Evolutionary conservation across 352 stramenopile genomes (phyloP).

Genomic region (Globisporangium okanoganense): DNA sequence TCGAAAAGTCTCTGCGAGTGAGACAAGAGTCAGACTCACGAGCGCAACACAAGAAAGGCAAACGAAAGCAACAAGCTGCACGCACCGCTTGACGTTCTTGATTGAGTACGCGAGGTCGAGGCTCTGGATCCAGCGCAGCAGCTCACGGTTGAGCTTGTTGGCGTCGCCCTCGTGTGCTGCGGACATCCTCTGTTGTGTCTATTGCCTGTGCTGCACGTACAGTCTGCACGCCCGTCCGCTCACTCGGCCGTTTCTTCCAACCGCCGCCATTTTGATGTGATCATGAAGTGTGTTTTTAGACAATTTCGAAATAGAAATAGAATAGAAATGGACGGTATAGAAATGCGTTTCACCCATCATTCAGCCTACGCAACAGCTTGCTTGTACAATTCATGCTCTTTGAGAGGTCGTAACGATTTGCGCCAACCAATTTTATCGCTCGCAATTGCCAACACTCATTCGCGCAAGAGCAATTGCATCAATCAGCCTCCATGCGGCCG

Average conservation of each 20-base stretch:
- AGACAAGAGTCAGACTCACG: neutral
- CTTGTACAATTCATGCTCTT: constrained; percentile 1
- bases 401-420: constrained; percentile 13
- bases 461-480: constrained; percentile 7
- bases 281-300: too few relatives aligned
- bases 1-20: constrained; percentile 74
- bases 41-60: neutral
- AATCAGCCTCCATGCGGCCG: constrained; percentile 18
- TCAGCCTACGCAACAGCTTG: constrained; percentile 7
- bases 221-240: neutral
- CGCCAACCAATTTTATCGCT: constrained; percentile 22
- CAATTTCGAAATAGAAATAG: constrained; percentile 9
- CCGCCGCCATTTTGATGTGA: too few relatives aligned
- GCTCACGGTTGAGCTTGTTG: constrained; percentile 86
- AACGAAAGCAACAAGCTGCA: neutral
- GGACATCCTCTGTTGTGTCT: constrained; percentile 1
- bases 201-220: neutral
- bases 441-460: constrained; percentile 5
- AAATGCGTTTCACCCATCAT: neutral
- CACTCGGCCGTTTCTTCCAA: neutral
- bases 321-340: constrained; percentile 8
- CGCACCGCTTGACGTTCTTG: constrained; percentile 91
- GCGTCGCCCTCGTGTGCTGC: constrained; percentile 17
- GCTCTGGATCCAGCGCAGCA: constrained; percentile 92
- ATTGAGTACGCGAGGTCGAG: constrained; percentile 92